Base-by-base conservation (phyloP, 2,329 filamentous ascomycete species). In the Hypoxylon sp. region DNA sequence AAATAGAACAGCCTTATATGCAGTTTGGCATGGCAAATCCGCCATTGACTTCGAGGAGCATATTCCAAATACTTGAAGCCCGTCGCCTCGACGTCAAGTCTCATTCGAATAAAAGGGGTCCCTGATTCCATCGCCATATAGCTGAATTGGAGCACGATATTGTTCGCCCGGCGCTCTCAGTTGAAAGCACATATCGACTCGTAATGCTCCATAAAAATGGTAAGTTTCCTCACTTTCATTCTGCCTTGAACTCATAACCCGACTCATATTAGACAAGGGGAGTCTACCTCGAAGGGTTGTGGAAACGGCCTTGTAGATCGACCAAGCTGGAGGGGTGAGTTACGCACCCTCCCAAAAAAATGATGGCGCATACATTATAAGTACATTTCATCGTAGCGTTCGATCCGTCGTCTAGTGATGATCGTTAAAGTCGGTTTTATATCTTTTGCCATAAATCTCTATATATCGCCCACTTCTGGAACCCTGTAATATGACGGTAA, bases 401-500 rank as follows among this genome's bases (percentile, higher is more conserved):
- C 17, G 24, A 61, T 52, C 46, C n/a, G 46, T 50, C 19, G 21
- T 50, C 37, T n/a, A 39, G 50, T 35, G 29, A 17, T 19, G 32
- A 32, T 68, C 65, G 55, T 42, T 48, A 17, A 42, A 37, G 11
- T 48, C 51, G 39, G 24, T 47, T 11, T 78, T 54, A 81, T 73
- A 72, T 82, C 78, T 69, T 65, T 64, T 81, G 82, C 86, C 86
- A 89, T 17, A 86, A 78, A 60, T 89, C 86, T 75, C 78, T 82
- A 73, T 89, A 89, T 70, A 79, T 80, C 51, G 87, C 86, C 87
- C 87, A 89, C 76, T 85, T 86, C 65, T 81, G 81, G 71, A 88
- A 89, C 11, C 87, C 87, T 89, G 50, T 56, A 6, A 6, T 29
- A 19, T 10, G 46, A 52, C 17, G 53, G 74, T 53, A 75, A 67